phyloP scores from a whole-genome alignment of 1,139 yeast species.

The Entelexis paramagnoliae region DNA sequence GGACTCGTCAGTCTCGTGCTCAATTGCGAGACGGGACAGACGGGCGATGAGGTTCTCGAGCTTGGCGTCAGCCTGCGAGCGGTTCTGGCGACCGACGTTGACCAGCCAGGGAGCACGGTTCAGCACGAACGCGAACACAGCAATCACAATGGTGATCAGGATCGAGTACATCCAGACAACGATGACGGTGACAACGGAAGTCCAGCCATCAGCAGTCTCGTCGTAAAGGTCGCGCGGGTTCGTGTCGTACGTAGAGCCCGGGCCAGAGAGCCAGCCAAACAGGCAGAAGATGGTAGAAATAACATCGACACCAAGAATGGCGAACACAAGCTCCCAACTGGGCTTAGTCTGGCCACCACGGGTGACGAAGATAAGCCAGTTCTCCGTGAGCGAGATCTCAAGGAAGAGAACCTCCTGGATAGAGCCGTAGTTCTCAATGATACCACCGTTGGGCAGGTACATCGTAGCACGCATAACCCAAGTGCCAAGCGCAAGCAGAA shows the following conservation, averaged over 20 bases:
- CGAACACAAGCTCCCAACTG: slow-evolving; percentile 65
- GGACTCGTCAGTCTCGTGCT: slow-evolving; percentile 31
- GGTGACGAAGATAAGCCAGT: slow-evolving; percentile 69
- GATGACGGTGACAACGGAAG: slow-evolving; percentile 87
- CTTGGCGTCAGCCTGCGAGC: slow-evolving; percentile 29
- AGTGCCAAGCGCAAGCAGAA: slow-evolving; percentile 57
- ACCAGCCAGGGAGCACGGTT: slow-evolving; percentile 28
- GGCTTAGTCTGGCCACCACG: slow-evolving; percentile 77
- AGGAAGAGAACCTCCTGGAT: slow-evolving; percentile 60
- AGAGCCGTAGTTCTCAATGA: slow-evolving; percentile 62
- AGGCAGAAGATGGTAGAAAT: slow-evolving; percentile 64
- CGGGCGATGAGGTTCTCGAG: slow-evolving; percentile 33
- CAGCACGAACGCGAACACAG: slow-evolving; percentile 91
- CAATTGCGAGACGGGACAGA: slow-evolving; percentile 33
- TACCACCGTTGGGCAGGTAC: slow-evolving; percentile 52
- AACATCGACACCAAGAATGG: slow-evolving; percentile 57
- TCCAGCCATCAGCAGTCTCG: slow-evolving; percentile 65
- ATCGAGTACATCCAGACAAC: slow-evolving; percentile 92
- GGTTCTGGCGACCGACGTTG: slow-evolving; percentile 31
- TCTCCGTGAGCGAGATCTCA: slow-evolving; percentile 65
- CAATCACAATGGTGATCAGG: slow-evolving; percentile 92
- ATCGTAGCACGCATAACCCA: slow-evolving; percentile 66
- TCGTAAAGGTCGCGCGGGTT: slow-evolving; percentile 28
- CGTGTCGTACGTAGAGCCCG: slow-evolving; percentile 28
- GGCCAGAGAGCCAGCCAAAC: slow-evolving; percentile 89